These are phyloP conservation scores for Phytopythium aichiense DNA, from an alignment of 352 stramenopile genomes.

Conservation along the genomic window DNA sequence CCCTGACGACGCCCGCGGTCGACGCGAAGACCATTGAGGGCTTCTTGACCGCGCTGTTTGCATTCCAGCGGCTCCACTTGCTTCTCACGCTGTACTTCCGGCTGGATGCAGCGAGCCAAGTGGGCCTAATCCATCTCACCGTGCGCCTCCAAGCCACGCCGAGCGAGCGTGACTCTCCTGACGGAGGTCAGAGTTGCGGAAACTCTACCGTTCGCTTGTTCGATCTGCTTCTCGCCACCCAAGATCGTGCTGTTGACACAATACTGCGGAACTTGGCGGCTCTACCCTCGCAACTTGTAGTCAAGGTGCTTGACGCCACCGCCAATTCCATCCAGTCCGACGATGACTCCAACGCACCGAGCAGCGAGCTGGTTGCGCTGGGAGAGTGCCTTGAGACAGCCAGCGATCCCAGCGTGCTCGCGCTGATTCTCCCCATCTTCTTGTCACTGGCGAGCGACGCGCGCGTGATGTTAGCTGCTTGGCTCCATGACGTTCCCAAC, in stretches of 20 bases:
- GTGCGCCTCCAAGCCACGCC: conserved; percentile 8
- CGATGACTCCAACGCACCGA: conserved; percentile 12
- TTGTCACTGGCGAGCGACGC: conserved; percentile 18
- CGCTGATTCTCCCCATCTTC: conserved; percentile 31
- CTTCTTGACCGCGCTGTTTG: conserved; percentile 37
- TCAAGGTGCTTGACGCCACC: conserved; percentile 24
- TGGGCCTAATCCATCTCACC: conserved; percentile 31
- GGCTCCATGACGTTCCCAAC: conserved; percentile 40
- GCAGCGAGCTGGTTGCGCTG: conserved; percentile 30
- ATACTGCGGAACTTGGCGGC: conserved; percentile 45
- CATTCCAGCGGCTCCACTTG: conserved; percentile 24
- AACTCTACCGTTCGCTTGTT: conserved; percentile 20
- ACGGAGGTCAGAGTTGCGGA: neutral
- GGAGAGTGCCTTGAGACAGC: conserved; percentile 39
- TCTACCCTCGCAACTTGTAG: conserved; percentile 17
- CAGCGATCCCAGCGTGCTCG: conserved; percentile 19
- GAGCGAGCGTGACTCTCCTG: neutral
- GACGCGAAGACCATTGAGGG: conserved; percentile 24
- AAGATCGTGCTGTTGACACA: conserved; percentile 27
- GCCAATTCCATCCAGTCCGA: neutral
- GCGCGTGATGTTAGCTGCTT: conserved; percentile 29
- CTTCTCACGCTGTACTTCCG: conserved; percentile 41
- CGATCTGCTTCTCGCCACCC: conserved; percentile 36
- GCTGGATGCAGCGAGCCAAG: conserved; percentile 31
- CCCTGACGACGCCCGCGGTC: conserved; percentile 18